Conservation (phyloP, 2,329 filamentous ascomycete genomes). For the Monilinia fructicola region DNA sequence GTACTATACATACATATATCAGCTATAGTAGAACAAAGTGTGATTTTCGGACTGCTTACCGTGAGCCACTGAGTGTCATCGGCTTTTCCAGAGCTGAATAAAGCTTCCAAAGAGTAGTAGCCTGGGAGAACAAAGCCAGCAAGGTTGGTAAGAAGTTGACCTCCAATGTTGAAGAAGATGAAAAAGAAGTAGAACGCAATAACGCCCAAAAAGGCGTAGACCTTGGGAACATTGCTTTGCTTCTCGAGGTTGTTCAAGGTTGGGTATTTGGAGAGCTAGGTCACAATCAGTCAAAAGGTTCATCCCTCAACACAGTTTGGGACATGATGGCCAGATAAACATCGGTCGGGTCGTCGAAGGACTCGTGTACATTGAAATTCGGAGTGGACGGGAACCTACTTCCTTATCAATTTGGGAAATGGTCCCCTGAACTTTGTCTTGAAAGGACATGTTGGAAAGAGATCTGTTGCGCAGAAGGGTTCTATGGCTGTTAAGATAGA, state of each 20-base stretch:
- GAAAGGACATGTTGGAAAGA: slow-evolving; percentile 68
- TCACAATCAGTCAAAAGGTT: slow-evolving; percentile 5
- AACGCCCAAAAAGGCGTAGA: slow-evolving; percentile 76
- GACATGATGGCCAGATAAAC: neutral
- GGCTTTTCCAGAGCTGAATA: slow-evolving; percentile 68
- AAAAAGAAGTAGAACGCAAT: slow-evolving; percentile 83
- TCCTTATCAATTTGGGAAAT: slow-evolving; percentile 79
- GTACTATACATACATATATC: slow-evolving; percentile 54
- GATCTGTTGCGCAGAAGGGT: neutral
- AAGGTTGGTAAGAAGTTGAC: slow-evolving; percentile 83
- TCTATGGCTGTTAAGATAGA: slow-evolving; percentile 2
- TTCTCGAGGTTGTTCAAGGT: slow-evolving; percentile 82
- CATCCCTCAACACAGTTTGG: neutral
- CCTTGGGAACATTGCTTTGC: slow-evolving; percentile 79
- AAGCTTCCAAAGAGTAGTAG: slow-evolving; percentile 78
- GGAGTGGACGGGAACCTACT: slow-evolving; percentile 52
- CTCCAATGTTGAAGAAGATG: slow-evolving; percentile 88
- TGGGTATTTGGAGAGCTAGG: slow-evolving; percentile 80
- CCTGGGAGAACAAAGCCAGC: slow-evolving; percentile 80
- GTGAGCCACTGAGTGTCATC: slow-evolving; percentile 83
- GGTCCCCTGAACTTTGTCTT: slow-evolving; percentile 75
- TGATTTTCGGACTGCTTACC: slow-evolving; percentile 47
- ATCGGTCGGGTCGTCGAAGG: neutral
- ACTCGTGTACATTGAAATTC: neutral
- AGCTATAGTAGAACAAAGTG: slow-evolving; percentile 23